Evolutionary conservation across 2,329 filamentous ascomycete genomes (phyloP).

Genomic region (Graphiopsis chlorocephala): DNA sequence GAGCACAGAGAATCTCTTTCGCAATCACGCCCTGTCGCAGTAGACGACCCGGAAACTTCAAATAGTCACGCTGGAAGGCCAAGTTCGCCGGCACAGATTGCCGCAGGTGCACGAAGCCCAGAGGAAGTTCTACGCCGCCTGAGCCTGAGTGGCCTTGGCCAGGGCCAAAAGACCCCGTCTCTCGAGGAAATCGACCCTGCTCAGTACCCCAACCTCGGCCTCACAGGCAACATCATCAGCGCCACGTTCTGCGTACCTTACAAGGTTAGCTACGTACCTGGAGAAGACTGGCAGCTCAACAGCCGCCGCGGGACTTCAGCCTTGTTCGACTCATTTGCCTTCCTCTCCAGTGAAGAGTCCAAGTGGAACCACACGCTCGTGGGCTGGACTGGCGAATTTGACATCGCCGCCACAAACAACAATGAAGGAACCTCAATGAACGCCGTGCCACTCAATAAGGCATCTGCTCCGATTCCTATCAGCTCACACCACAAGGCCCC

Average conservation of each 20-base stretch:
- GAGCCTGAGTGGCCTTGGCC: conserved; percentile 43
- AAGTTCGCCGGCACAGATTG: conserved; percentile 41
- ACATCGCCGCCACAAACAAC: conserved; percentile 28
- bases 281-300: conserved; percentile 64
- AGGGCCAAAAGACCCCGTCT: conserved; percentile 37
- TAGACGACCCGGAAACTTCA: conserved; percentile 6
- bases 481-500: conserved; percentile 48
- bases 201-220: conserved; percentile 55
- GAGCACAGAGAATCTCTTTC: neutral
- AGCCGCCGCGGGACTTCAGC: conserved; percentile 83
- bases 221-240: conserved; percentile 63
- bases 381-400: conserved; percentile 84
- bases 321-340: conserved; percentile 84
- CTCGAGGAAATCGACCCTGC: conserved; percentile 53
- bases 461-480: conserved; percentile 76
- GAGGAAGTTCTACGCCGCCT: conserved; percentile 54
- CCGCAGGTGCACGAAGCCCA: conserved; percentile 45
- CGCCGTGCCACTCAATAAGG: conserved; percentile 63
- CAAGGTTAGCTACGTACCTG: conserved; percentile 52
- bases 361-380: conserved; percentile 91
- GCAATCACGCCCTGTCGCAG: conserved; percentile 5
- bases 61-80: conserved; percentile 23
- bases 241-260: conserved; percentile 64
- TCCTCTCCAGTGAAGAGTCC: conserved; percentile 78
- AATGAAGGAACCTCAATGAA: conserved; percentile 36